Conservation (phyloP, 345 rosid genomes). For the Eucalyptus erythrocorys region DNA sequence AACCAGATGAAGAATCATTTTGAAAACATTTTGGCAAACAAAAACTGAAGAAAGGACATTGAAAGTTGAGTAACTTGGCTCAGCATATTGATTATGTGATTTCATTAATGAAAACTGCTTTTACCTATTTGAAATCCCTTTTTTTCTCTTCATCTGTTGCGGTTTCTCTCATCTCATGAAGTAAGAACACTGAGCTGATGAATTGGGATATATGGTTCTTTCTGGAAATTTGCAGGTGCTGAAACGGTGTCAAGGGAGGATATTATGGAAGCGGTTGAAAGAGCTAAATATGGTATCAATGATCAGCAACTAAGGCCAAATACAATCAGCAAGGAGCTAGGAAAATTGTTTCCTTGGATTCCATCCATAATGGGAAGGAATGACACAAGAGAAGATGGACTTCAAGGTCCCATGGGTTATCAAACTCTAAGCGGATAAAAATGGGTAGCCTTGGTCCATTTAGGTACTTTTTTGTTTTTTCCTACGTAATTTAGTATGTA, state of each 20-base stretch:
- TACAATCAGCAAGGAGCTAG: conserved; percentile 59
- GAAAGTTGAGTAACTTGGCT: not conserved
- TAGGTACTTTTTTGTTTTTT: not conserved
- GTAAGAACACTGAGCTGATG: not conserved
- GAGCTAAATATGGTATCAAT: conserved; percentile 88
- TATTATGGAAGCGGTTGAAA: conserved; percentile 91
- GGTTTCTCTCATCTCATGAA: not conserved
- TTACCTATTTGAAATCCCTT: not conserved
- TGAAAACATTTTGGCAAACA: not conserved
- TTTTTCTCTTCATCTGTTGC: not conserved
- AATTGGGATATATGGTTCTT: not conserved
- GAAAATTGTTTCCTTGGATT: conserved; percentile 87
- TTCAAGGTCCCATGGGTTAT: conserved; percentile 76
- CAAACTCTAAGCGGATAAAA: conserved; percentile 61
- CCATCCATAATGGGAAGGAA: conserved; percentile 61
- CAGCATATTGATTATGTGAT: not conserved
- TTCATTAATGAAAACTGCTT: not conserved
- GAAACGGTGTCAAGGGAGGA: conserved; percentile 81
- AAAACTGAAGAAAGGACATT: not conserved
- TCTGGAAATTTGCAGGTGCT: conserved; percentile 26
- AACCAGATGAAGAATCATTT: not conserved
- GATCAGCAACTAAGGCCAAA: conserved; percentile 40
- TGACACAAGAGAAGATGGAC: conserved; percentile 40
- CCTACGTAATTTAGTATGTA: not conserved
- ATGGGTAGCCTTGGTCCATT: not conserved